Conservation (phyloP, 352 stramenopile genomes). For the Phytophthora citrophthora region DNA sequence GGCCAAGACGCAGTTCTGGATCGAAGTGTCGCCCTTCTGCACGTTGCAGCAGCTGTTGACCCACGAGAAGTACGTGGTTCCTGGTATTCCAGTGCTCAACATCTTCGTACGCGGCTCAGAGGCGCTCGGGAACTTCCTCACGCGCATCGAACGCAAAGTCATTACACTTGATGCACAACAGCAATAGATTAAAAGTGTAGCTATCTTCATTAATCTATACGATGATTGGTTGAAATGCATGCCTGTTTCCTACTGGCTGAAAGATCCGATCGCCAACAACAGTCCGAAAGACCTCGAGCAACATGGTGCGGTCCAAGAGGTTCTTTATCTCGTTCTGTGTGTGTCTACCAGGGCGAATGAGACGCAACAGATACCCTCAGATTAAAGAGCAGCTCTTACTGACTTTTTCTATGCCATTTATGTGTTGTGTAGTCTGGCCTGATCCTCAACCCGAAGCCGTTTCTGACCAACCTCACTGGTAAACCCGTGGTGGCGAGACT, state of each 20-base stretch:
- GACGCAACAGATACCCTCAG: background rate
- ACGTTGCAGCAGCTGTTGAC: constrained; percentile 73
- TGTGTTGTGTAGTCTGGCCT: constrained; percentile 64
- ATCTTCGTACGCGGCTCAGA: constrained; percentile 81
- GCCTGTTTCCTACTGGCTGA: constrained; percentile 24
- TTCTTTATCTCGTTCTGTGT: background rate
- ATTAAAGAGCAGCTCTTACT: background rate
- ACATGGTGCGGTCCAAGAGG: constrained; percentile 32
- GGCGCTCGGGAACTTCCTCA: constrained; percentile 67
- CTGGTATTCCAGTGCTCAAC: constrained; percentile 84
- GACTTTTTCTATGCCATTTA: constrained; percentile 6
- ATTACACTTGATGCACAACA: constrained; percentile 48
- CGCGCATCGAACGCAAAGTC: constrained; percentile 68
- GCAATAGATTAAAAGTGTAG: constrained; percentile 18
- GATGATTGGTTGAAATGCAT: constrained; percentile 19
- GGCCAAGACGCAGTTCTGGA: constrained; percentile 78
- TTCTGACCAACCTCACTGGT: constrained; percentile 94
- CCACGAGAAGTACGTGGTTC: constrained; percentile 82
- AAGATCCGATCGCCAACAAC: constrained; percentile 25
- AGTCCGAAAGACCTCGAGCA: constrained; percentile 29
- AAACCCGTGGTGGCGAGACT: constrained; percentile 97
- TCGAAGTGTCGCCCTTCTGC: constrained; percentile 84
- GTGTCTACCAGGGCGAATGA: background rate
- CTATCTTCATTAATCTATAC: constrained; percentile 4
- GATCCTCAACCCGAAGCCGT: constrained; percentile 96